Percentiles rank a stretch among this genome's conserved stretches.
phyloP scores from a whole-genome alignment of 1,139 yeast genomes.

The Geotrichum reessii region DNA sequence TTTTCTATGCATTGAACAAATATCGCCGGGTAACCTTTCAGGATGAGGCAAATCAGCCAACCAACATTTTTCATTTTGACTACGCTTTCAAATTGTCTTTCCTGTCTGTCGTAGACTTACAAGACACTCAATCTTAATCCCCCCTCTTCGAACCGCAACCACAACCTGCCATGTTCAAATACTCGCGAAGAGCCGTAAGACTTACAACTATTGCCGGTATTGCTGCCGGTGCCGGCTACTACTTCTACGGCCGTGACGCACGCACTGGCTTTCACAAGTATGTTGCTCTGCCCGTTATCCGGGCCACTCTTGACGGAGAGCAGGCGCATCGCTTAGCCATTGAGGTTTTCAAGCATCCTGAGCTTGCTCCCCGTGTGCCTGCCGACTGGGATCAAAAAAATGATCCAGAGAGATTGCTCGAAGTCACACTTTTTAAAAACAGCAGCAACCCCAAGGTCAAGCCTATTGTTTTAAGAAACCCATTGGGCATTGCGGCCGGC shows the following conservation, averaged over 20 bases:
- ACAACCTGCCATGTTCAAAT: slow-evolving; percentile 13
- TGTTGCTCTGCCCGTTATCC: slow-evolving; percentile 65
- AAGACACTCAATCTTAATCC: not conserved
- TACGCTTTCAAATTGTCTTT: not conserved
- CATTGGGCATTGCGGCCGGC: slow-evolving; percentile 94
- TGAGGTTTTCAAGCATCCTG: slow-evolving; percentile 51
- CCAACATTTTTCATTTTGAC: not conserved
- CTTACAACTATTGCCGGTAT: slow-evolving; percentile 32
- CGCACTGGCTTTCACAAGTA: slow-evolving; percentile 81
- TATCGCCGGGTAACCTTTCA: not conserved
- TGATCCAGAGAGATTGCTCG: slow-evolving; percentile 32
- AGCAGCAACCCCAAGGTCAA: slow-evolving; percentile 30
- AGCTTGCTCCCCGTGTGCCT: slow-evolving; percentile 32
- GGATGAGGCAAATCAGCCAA: not conserved
- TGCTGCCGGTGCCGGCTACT: slow-evolving; percentile 37
- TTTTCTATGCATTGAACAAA: not conserved
- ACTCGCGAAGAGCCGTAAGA: slow-evolving; percentile 19
- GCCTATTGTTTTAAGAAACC: slow-evolving; percentile 49
- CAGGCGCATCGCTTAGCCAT: slow-evolving; percentile 77
- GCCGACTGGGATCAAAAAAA: slow-evolving; percentile 29
- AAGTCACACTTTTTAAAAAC: slow-evolving; percentile 31
- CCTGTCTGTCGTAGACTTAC: not conserved
- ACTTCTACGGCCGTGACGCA: slow-evolving; percentile 59
- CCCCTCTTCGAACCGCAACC: not conserved
- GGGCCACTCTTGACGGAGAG: slow-evolving; percentile 75